Base-by-base conservation (phyloP, 805 yeast species). In the Metschnikowia corniflorae region DNA sequence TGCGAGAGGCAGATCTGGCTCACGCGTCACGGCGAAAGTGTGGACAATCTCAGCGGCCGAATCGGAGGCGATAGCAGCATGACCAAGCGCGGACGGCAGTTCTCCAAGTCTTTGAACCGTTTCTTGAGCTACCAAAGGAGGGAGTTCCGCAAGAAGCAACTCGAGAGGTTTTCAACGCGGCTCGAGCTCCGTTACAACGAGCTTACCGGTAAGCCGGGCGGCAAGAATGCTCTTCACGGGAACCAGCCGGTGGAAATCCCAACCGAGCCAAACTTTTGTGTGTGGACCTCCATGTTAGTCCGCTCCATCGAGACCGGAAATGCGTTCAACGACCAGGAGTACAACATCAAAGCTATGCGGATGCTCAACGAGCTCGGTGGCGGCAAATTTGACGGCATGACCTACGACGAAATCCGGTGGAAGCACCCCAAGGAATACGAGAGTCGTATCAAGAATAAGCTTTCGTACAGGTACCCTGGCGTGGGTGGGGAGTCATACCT, bases 401-500 rank as follows among this genome's bases (percentile, higher is more conserved):
- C 97, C 0, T 89, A 93, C 55, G 81, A 79, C 35, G 94, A 91
- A 49, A 89, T 91, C 46, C 85, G 82, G 56, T 64, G 61, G 8
- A 64, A 68, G 43, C 77, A 71, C 51, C 96, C 97, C 0, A 75
- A 75, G 24, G 97, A 91, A 58, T 91, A 82, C 55, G 77, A 74
- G 27, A 75, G 87, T 13, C 74, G 97, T 40, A 62, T 86, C 48
- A 68, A 71, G 27, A 83, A 87, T 60, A 91, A 91, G 60, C 70
- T 91, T 50, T 70, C 82, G 13, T 91, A 91, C 60, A 70, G 98
- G 42, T 91, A 91, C 55, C 98, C 97, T 1, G 98, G 98, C 4
- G 85, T 87, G 33, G 97, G 97, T 6, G 98, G 98, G 13, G 98
- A 91, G 60, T 85, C 95, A 0, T 91, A 91, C 51, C 64, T 91